Percentiles rank a stretch among this genome's conserved stretches.
These are phyloP conservation scores for Aspergillus candidus DNA, from an alignment of 2,329 filamentous ascomycete species.

Conservation along the genomic window DNA sequence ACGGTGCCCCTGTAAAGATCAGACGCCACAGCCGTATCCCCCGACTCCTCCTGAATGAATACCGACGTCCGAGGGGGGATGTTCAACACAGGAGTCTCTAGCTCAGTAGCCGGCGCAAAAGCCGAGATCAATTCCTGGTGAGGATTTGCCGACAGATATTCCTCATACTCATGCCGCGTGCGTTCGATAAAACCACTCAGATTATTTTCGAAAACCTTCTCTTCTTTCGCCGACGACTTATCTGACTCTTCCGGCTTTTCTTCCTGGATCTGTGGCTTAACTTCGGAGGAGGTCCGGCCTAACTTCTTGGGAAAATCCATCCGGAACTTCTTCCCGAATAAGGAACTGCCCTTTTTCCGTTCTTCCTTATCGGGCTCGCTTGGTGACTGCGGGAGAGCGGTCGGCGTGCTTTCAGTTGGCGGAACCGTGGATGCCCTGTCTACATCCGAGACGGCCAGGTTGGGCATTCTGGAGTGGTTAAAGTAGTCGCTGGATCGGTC, in stretches of 20 bases:
- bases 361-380: slow-evolving; percentile 56
- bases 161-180: slow-evolving; percentile 43
- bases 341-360: slow-evolving; percentile 51
- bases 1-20: slow-evolving; percentile 91
- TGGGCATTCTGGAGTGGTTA: slow-evolving; percentile 47
- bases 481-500: slow-evolving; percentile 71
- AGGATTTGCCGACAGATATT: slow-evolving; percentile 34
- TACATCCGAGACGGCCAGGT: slow-evolving; percentile 45
- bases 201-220: slow-evolving; percentile 42
- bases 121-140: slow-evolving; percentile 32
- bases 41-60: slow-evolving; percentile 60
- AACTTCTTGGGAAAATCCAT: slow-evolving; percentile 76
- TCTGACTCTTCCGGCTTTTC: slow-evolving; percentile 60
- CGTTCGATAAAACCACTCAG: slow-evolving; percentile 42
- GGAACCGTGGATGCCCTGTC: slow-evolving; percentile 46
- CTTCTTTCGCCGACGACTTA: slow-evolving; percentile 47
- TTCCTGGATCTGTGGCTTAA: slow-evolving; percentile 67
- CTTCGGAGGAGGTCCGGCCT: slow-evolving; percentile 58
- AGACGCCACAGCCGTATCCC: slow-evolving; percentile 59
- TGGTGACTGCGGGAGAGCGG: slow-evolving; percentile 46
- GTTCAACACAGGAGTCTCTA: slow-evolving; percentile 40
- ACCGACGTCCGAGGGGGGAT: slow-evolving; percentile 50
- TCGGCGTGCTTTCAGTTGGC: slow-evolving; percentile 38
- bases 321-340: slow-evolving; percentile 80
- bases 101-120: slow-evolving; percentile 39